phyloP scores from a whole-genome alignment of 2,329 filamentous ascomycete genomes.

The Arthrobotrys musiformis region DNA sequence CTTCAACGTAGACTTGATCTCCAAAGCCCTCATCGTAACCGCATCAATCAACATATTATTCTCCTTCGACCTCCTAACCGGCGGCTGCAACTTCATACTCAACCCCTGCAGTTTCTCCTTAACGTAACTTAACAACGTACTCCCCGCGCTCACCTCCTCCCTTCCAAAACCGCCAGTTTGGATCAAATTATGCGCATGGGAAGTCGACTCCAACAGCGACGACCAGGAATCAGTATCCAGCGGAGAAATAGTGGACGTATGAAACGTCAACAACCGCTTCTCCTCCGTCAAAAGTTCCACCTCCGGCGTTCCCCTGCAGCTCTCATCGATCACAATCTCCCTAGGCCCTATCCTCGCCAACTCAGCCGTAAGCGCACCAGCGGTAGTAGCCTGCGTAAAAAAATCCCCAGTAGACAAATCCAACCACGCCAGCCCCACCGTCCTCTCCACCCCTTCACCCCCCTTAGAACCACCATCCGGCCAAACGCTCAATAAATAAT shows the following conservation, averaged over 20 bases:
- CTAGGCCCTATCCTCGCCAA: constrained; percentile 83
- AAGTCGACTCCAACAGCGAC: constrained; percentile 77
- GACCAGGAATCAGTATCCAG: constrained; percentile 77
- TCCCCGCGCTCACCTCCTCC: constrained; percentile 80
- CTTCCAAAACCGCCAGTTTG: constrained; percentile 69
- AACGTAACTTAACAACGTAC: constrained; percentile 85
- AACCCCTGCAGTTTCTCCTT: constrained; percentile 79
- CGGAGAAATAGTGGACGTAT: constrained; percentile 69
- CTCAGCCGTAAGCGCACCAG: constrained; percentile 79
- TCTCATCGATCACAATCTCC: constrained; percentile 80
- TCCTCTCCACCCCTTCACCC: constrained; percentile 54
- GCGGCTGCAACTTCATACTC: constrained; percentile 84
- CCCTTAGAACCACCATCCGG: constrained; percentile 46
- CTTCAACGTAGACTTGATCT: constrained; percentile 85
- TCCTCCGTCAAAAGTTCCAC: constrained; percentile 69
- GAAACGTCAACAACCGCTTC: constrained; percentile 66
- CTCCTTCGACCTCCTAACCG: constrained; percentile 76
- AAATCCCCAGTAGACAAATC: constrained; percentile 96
- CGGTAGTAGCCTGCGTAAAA: constrained; percentile 79
- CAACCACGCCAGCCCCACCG: constrained; percentile 86
- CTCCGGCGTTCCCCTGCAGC: constrained; percentile 26
- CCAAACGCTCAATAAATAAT: constrained; percentile 83
- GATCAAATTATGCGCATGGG: constrained; percentile 60
- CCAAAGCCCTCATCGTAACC: constrained; percentile 86
- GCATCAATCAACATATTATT: constrained; percentile 91